A percentile compares a stretch with the other conserved stretches of the same genome.
Conservation (phyloP, 2,329 filamentous ascomycete genomes). For the Pseudogymnoascus sp. region DNA sequence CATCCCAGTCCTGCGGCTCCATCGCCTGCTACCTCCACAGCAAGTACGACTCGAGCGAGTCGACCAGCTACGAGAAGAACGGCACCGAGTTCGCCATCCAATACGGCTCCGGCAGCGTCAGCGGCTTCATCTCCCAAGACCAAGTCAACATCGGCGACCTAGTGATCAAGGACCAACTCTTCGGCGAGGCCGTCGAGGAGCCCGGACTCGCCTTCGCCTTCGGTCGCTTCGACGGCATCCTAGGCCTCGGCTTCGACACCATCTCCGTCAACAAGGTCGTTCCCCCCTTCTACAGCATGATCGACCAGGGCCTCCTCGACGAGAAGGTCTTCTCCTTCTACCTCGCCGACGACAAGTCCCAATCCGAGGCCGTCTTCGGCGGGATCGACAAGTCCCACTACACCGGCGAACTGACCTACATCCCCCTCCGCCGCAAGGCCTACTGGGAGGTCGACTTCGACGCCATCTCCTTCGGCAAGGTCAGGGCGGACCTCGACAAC, state of each 20-base stretch:
- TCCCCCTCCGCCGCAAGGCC: conserved; percentile 94
- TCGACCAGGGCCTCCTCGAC: conserved; percentile 83
- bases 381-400: conserved; percentile 77
- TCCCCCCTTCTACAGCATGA: conserved; percentile 93
- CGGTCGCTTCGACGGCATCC: conserved; percentile 92
- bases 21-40: conserved; percentile 97
- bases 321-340: conserved; percentile 96
- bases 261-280: conserved; percentile 96
- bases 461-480: conserved; percentile 79
- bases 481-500: conserved; percentile 82
- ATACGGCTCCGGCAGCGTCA: conserved; percentile 91
- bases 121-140: conserved; percentile 90
- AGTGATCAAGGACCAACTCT: conserved; percentile 81
- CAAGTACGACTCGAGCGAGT: conserved; percentile 90
- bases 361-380: conserved; percentile 86
- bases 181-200: conserved; percentile 92
- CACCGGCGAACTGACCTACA: conserved; percentile 81
- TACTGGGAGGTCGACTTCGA: conserved; percentile 99
- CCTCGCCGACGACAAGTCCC: conserved; percentile 68
- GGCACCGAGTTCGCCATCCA: conserved; percentile 86
- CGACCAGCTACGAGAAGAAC: conserved; percentile 90
- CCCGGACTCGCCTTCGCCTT: conserved; percentile 97
- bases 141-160: conserved; percentile 81
- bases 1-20: conserved; percentile 80
- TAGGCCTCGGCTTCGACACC: conserved; percentile 88